Evolutionary conservation across 202 grass and related monocot genomes (phyloP).

Genomic region (Bolboschoenoplectus hybrid): DNA sequence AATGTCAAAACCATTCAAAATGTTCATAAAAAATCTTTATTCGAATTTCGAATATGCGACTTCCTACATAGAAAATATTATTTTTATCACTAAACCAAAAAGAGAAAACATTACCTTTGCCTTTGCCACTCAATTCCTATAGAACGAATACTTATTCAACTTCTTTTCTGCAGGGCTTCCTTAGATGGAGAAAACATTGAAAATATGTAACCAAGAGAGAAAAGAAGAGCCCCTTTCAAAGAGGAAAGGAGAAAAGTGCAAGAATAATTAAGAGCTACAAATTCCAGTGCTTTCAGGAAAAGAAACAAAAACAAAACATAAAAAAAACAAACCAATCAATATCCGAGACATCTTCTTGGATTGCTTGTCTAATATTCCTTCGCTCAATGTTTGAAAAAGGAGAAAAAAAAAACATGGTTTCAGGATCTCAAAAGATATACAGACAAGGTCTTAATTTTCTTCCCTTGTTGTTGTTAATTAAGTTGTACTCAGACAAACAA

Average conservation of each 20-base stretch:
- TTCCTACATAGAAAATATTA: too few species aligned
- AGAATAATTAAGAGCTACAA: background rate
- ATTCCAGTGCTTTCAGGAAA: background rate
- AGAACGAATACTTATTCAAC: background rate
- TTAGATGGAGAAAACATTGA: background rate
- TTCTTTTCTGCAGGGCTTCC: background rate
- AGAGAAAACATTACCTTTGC: too few species aligned
- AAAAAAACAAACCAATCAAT: constrained; percentile 25
- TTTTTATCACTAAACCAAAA: too few species aligned
- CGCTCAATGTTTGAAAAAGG: background rate
- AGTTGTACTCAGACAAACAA: background rate
- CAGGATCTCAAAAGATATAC: background rate
- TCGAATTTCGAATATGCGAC: too few species aligned
- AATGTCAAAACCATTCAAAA: too few species aligned
- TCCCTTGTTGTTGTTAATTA: background rate
- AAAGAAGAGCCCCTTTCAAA: background rate
- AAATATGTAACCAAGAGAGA: background rate
- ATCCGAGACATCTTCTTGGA: background rate
- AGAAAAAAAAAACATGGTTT: background rate
- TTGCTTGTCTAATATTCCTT: background rate
- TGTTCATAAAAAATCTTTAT: too few species aligned
- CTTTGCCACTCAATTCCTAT: background rate
- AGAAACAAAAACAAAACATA: background rate
- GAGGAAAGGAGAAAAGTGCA: background rate
- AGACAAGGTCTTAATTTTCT: background rate